Base-by-base conservation (phyloP, 1,139 yeast genomes). In the Eremothecium coryli region DNA sequence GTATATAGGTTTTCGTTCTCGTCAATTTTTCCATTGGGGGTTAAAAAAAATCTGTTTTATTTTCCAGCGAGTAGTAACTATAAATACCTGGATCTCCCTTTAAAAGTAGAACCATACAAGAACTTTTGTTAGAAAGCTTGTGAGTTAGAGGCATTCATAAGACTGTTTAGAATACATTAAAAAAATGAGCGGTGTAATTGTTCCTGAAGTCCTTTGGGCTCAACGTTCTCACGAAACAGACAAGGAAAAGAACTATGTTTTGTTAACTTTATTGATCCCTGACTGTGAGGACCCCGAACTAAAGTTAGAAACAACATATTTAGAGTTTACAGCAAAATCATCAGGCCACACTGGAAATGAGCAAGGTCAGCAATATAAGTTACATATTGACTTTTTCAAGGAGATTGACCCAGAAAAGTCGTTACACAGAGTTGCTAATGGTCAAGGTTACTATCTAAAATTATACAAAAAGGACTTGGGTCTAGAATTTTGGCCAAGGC, bases 401-500 rank as follows among this genome's bases (percentile, higher is more conserved):
- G 82, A 76, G 51, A 71, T 88, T 48, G 84, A 79, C 48, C 68
- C 78, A 1, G 80, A 74, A 36, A 62, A 72, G 35, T 76, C 93
- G 5, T 60, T 61, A 36, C 69, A 72, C 49, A 68, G 70, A 43
- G 64, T 70, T 43, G 78, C 84, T 23, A 95, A 93, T 32, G 77
- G 85, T 42, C 81, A 81, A 42, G 64, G 85, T 32, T 73, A 68
- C 48, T 74, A 85, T 44, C 40, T 54, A 35, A 52, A 52, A 69
- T 78, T 36, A 60, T 86, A 48, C 70, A 82, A 62, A 84, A 90
- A 71, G 73, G 78, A 62, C 68, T 66, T 43, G 56, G 69, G 32
- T 61, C 74, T 66, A 40, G 96, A 86, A 55, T 88, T 66, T 68
- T 93, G 97, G 98, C 97, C 88, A 56, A 75, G 93, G 60, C 71